A percentile compares a stretch with the other conserved stretches of the same genome.
Conservation (phyloP, 192 early-diverging fungal species). For the Backusella psychrophila region DNA sequence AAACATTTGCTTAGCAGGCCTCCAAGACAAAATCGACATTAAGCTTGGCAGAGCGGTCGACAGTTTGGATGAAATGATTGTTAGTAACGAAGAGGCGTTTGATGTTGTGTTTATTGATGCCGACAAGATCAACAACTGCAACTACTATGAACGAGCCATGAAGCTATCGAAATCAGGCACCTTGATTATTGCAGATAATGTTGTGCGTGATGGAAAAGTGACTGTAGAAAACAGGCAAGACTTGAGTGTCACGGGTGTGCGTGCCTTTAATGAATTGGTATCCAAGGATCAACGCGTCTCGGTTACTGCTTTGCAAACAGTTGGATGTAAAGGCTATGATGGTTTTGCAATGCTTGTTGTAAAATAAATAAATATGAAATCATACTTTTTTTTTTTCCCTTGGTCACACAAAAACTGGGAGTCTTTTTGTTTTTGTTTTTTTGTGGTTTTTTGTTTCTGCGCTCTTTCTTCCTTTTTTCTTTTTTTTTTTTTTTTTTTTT, state of each 20-base stretch:
- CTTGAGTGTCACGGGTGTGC: background rate
- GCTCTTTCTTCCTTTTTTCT: background rate
- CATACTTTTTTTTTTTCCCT: background rate
- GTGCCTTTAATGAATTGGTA: background rate
- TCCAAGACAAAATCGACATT: background rate
- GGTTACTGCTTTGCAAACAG: background rate
- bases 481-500: background rate
- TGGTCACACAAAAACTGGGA: conserved; percentile 5
- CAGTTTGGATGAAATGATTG: background rate
- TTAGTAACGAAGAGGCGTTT: background rate
- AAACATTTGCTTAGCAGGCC: background rate
- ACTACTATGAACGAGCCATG: background rate
- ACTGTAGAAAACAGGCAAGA: background rate
- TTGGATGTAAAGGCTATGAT: conserved; percentile 4
- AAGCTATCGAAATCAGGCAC: background rate
- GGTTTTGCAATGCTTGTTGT: background rate
- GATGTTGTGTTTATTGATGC: conserved; percentile 3
- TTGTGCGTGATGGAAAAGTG: background rate
- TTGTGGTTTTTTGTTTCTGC: background rate
- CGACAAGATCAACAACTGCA: background rate
- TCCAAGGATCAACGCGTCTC: background rate
- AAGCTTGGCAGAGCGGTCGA: background rate
- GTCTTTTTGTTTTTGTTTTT: background rate
- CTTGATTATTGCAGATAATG: background rate
- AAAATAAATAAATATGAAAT: background rate